Evolutionary conservation across 352 stramenopile species (phyloP).

Genomic region (Salisapilia sapeloensis): DNA sequence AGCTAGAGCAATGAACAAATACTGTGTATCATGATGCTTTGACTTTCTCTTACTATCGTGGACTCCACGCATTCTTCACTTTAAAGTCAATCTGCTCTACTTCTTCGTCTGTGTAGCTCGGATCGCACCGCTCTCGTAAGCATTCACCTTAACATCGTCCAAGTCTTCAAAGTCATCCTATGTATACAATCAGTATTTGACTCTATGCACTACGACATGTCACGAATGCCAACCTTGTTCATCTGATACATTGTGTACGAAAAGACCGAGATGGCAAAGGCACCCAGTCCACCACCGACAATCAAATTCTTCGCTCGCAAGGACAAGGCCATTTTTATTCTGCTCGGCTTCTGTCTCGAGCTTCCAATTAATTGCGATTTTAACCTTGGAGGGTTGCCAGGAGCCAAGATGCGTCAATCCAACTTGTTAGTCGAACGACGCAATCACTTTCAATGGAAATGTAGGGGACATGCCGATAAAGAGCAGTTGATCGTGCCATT

Average conservation of each 20-base stretch:
- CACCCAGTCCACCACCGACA: conserved; percentile 35
- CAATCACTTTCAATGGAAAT: no score
- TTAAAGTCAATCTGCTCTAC: conserved; percentile 3
- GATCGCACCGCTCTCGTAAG: conserved; percentile 52
- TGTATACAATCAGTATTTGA: no score
- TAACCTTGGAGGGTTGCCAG: no score
- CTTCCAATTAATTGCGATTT: background rate
- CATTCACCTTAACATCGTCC: conserved; percentile 65
- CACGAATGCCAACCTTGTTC: conserved; percentile 30
- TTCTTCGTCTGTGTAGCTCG: conserved; percentile 45
- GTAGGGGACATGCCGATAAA: no score
- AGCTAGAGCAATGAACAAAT: conserved; percentile 1
- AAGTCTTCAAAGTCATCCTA: conserved; percentile 76
- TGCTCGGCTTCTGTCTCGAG: background rate
- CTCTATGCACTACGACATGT: background rate
- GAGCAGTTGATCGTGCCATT: no score
- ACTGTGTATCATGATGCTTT: conserved; percentile 1
- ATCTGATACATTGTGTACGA: conserved; percentile 68
- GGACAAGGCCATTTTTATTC: conserved; percentile 33
- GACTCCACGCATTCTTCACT: background rate
- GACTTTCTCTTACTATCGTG: conserved; percentile 1
- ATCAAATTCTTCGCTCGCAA: conserved; percentile 64
- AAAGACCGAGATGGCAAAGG: conserved; percentile 50
- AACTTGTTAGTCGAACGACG: no score
- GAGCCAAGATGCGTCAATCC: no score